phyloP scores from a whole-genome alignment of 441 rosid genomes.

The Erodium trifolium region DNA sequence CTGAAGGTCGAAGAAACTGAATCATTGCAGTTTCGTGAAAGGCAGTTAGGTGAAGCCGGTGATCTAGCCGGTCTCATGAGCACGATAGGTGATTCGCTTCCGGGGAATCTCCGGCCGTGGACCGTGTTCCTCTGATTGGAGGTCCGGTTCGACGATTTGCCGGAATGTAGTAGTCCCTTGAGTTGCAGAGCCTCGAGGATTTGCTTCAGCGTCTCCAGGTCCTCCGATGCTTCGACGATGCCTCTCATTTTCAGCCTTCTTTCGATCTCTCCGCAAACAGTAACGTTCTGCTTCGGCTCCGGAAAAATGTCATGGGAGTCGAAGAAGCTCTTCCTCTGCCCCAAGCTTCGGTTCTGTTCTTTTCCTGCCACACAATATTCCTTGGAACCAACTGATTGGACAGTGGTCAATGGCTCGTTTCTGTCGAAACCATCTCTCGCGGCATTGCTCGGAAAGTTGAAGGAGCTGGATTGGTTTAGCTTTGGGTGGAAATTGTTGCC shows the following conservation, averaged over 20 bases:
- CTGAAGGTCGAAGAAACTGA: constrained; percentile 30
- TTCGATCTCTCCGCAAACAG: constrained; percentile 51
- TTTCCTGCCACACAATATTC: constrained; percentile 15
- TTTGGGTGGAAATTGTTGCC: constrained; percentile 24
- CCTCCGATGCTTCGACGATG: constrained; percentile 59
- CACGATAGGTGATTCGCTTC: constrained; percentile 41
- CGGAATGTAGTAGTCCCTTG: constrained; percentile 74
- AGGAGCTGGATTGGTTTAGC: constrained; percentile 19
- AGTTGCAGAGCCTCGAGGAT: constrained; percentile 80
- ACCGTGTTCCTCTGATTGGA: not conserved
- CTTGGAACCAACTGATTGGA: constrained; percentile 24
- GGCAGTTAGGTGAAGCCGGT: not conserved
- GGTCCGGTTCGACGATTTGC: constrained; percentile 23
- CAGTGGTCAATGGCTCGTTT: constrained; percentile 11
- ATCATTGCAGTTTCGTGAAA: constrained; percentile 11
- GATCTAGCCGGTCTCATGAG: constrained; percentile 38
- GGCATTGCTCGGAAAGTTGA: too few relatives aligned
- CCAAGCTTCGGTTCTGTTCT: constrained; percentile 31
- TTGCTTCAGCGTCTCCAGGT: constrained; percentile 77
- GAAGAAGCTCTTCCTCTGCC: constrained; percentile 46
- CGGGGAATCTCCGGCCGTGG: not conserved
- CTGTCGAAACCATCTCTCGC: too few relatives aligned
- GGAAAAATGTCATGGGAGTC: constrained; percentile 79
- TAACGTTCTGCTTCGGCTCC: constrained; percentile 43
- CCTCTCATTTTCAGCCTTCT: constrained; percentile 53